Conservation (phyloP, 768 basidiomycete genomes). For the Tulasnella sp. region DNA sequence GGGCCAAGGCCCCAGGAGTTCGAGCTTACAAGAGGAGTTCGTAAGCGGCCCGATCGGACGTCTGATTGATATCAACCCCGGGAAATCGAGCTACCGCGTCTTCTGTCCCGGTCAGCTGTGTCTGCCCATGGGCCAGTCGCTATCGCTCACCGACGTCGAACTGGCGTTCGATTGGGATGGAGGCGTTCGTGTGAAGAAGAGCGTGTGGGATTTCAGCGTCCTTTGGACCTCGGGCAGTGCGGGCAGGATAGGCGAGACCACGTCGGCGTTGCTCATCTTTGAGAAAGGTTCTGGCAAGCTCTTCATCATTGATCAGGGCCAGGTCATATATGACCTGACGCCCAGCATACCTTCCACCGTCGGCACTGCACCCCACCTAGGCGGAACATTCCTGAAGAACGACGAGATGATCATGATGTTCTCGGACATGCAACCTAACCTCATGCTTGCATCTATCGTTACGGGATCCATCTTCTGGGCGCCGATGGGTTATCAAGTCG, state of each 20-base stretch:
- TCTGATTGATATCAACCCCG: conserved; percentile 19
- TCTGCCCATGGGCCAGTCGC: conserved; percentile 11
- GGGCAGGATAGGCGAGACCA: neutral
- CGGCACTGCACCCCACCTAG: neutral
- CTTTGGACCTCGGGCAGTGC: conserved; percentile 11
- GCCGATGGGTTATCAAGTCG: conserved; percentile 14
- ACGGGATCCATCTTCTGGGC: conserved; percentile 17
- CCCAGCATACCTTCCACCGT: conserved; percentile 16
- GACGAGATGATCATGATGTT: conserved; percentile 9
- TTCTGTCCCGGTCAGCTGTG: conserved; percentile 20
- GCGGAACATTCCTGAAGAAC: neutral
- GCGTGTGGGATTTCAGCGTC: neutral
- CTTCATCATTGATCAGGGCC: conserved; percentile 5
- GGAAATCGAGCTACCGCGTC: conserved; percentile 13
- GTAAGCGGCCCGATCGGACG: conserved; percentile 6
- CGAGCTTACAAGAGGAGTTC: conserved; percentile 13
- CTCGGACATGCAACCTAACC: conserved; percentile 18
- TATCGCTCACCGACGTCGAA: conserved; percentile 14
- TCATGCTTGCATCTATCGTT: conserved; percentile 11
- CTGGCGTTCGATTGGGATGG: conserved; percentile 18
- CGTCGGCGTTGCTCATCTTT: conserved; percentile 12
- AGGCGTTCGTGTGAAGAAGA: conserved; percentile 4
- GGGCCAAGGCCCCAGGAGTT: conserved; percentile 1
- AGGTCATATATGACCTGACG: conserved; percentile 16
- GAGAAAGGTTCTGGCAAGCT: conserved; percentile 12